Percentiles rank a stretch among this genome's conserved stretches.
phyloP scores from a whole-genome alignment of 139 green algal genomes.

The Edaphochlamys debaryana region DNA sequence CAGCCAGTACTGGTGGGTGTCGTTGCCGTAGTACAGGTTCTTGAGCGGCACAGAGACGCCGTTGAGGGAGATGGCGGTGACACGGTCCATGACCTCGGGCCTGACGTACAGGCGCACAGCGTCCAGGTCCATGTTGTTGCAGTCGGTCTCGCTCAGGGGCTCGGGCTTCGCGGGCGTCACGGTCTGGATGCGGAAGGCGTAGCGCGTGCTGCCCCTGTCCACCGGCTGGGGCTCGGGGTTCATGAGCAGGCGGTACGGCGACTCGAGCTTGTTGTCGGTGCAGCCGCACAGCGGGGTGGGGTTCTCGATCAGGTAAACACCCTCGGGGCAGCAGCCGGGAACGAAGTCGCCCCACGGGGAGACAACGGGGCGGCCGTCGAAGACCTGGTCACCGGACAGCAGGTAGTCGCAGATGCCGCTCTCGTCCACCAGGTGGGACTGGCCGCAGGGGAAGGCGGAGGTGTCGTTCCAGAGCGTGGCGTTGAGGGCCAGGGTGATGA shows the following conservation, averaged over 20 bases:
- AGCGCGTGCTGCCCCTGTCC: background rate
- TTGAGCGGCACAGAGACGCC: background rate
- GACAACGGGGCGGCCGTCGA: background rate
- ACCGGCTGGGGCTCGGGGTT: background rate
- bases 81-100: background rate
- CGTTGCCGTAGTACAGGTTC: slow-evolving; percentile 1
- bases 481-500: slow-evolving; percentile 43
- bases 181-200: slow-evolving; percentile 2
- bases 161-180: background rate
- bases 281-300: slow-evolving; percentile 44
- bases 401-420: slow-evolving; percentile 51
- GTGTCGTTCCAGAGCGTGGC: slow-evolving; percentile 40
- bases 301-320: slow-evolving; percentile 39
- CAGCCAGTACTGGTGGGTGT: slow-evolving; percentile 8
- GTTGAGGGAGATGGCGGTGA: background rate
- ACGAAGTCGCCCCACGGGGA: background rate
- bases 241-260: slow-evolving; percentile 48
- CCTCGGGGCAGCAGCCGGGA: slow-evolving; percentile 51
- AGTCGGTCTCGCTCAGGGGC: background rate
- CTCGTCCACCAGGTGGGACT: slow-evolving; percentile 35
- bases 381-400: slow-evolving; percentile 44
- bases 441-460: slow-evolving; percentile 48
- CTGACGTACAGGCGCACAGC: slow-evolving; percentile 48
- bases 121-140: slow-evolving; percentile 51
- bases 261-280: slow-evolving; percentile 51